These are phyloP conservation scores for Teunomyces panamensis DNA, from an alignment of 805 yeast species.

Conservation along the genomic window DNA sequence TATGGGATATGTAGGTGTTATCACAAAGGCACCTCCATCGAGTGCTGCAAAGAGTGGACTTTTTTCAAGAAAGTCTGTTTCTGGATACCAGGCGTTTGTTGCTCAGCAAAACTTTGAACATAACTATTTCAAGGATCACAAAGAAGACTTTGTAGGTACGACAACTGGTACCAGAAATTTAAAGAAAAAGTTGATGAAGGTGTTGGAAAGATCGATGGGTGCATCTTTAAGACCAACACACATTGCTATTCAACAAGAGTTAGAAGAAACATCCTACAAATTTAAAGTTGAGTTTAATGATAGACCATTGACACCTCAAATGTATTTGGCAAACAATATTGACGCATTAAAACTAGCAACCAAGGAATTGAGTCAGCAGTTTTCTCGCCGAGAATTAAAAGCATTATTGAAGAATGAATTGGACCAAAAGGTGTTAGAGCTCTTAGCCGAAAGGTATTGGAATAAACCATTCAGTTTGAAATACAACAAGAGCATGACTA, in stretches of 20 bases:
- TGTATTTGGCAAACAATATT: conserved; percentile 87
- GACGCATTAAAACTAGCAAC: conserved; percentile 83
- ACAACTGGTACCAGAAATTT: conserved; percentile 72
- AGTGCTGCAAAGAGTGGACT: conserved; percentile 25
- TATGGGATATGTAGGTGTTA: conserved; percentile 99
- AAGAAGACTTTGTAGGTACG: conserved; percentile 57
- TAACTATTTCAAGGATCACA: conserved; percentile 61
- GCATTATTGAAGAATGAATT: conserved; percentile 76
- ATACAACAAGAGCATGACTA: conserved; percentile 12
- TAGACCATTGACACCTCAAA: conserved; percentile 88
- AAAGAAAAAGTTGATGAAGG: conserved; percentile 78
- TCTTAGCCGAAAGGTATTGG: conserved; percentile 92
- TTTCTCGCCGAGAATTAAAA: conserved; percentile 79
- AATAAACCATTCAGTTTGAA: conserved; percentile 49
- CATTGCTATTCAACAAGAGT: conserved; percentile 77
- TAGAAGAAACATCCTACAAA: conserved; percentile 88
- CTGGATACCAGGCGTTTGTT: conserved; percentile 60
- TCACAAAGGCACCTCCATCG: conserved; percentile 69
- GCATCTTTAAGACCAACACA: conserved; percentile 85
- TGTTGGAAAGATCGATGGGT: conserved; percentile 89
- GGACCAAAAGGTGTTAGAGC: conserved; percentile 85
- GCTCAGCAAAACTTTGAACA: conserved; percentile 61
- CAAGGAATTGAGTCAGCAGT: conserved; percentile 79
- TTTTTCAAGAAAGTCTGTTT: conserved; percentile 43
- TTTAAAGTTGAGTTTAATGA: conserved; percentile 97